Percentiles rank a stretch among this genome's conserved stretches.
These are phyloP conservation scores for Kodamaea suecica DNA, from an alignment of 1,139 yeast species.

Conservation along the genomic window DNA sequence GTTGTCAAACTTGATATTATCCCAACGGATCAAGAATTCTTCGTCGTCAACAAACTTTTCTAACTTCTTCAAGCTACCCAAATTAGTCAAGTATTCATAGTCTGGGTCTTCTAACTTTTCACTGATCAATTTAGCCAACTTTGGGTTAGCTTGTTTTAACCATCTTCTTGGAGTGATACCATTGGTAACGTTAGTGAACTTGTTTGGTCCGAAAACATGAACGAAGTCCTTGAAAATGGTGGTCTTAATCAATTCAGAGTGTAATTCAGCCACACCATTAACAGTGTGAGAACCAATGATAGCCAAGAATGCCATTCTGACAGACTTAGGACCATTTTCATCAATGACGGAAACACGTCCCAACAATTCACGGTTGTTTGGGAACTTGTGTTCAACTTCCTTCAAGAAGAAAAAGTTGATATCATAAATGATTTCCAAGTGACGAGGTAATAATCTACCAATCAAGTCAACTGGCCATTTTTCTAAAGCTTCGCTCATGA, in stretches of 20 bases:
- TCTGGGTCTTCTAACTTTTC: conserved; percentile 62
- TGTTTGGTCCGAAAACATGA: conserved; percentile 71
- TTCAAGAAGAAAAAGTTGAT: conserved; percentile 80
- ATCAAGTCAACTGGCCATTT: conserved; percentile 90
- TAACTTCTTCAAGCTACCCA: conserved; percentile 64
- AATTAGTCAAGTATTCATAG: conserved; percentile 66
- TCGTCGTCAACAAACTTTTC: conserved; percentile 67
- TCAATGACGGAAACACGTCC: conserved; percentile 79
- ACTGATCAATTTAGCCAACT: conserved; percentile 67
- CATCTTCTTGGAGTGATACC: conserved; percentile 97
- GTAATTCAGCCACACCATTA: conserved; percentile 94
- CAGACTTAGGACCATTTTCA: conserved; percentile 74
- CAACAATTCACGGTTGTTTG: conserved; percentile 61
- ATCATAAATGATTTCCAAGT: conserved; percentile 85
- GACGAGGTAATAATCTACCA: conserved; percentile 81
- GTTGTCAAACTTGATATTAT: conserved; percentile 64
- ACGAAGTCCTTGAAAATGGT: conserved; percentile 92
- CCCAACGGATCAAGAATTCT: conserved; percentile 70
- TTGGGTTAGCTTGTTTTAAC: conserved; percentile 92
- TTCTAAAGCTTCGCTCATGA: conserved; percentile 90
- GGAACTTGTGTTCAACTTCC: conserved; percentile 71
- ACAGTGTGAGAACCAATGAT: conserved; percentile 91
- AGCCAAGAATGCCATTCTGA: conserved; percentile 91
- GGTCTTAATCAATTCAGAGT: conserved; percentile 84
- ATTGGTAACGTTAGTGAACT: conserved; percentile 88